Evolutionary conservation across 176 grass and related monocot species (phyloP).

Genomic region (Musa itinerans): DNA sequence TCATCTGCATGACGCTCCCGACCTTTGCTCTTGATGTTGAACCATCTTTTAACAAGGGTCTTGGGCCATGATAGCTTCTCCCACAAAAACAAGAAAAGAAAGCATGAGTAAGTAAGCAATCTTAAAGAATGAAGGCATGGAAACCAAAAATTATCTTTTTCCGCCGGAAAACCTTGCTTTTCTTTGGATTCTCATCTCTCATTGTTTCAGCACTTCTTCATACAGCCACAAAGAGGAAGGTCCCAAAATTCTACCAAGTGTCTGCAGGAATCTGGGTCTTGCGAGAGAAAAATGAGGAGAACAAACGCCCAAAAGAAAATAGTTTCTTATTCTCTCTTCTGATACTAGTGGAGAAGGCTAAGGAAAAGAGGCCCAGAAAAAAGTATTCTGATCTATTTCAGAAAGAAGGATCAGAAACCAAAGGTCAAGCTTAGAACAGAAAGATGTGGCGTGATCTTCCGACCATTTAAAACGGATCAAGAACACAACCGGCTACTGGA

Average conservation of each 20-base stretch:
- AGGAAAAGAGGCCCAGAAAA: not conserved
- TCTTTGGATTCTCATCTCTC: slow-evolving; percentile 64
- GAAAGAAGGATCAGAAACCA: too few species aligned
- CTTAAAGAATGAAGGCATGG: not conserved
- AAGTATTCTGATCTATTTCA: not conserved
- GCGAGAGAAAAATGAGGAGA: not conserved
- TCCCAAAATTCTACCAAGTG: slow-evolving; percentile 15
- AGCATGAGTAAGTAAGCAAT: not conserved
- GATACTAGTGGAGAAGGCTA: not conserved
- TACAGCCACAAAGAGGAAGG: slow-evolving; percentile 26
- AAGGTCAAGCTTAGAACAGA: too few species aligned
- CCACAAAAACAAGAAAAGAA: slow-evolving; percentile 20
- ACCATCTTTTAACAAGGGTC: slow-evolving; percentile 84
- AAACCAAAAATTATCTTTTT: not conserved
- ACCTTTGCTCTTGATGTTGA: slow-evolving; percentile 78
- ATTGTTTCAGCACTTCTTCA: slow-evolving; percentile 71
- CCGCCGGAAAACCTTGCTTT: slow-evolving; percentile 11
- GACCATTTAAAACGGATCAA: not conserved
- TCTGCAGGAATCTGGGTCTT: slow-evolving; percentile 2
- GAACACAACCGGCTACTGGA: not conserved
- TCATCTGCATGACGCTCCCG: slow-evolving; percentile 75
- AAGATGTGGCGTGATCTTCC: not conserved
- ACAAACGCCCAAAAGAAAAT: not conserved
- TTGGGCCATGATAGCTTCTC: slow-evolving; percentile 86
- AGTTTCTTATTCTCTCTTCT: not conserved